These are phyloP conservation scores for Colletotrichum salicis DNA, from an alignment of 2,329 filamentous ascomycete species.

Conservation along the genomic window DNA sequence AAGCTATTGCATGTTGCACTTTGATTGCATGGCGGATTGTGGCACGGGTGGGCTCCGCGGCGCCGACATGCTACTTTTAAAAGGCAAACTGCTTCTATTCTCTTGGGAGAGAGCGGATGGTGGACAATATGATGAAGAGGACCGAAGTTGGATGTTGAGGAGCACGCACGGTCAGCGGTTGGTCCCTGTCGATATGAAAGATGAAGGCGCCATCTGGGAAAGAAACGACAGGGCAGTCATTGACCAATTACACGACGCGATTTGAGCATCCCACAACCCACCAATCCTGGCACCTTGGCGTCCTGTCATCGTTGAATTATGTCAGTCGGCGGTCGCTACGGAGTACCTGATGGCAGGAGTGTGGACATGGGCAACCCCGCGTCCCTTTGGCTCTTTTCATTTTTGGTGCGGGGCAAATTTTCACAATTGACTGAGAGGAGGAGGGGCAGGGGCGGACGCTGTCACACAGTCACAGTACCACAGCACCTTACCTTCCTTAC, in stretches of 20 bases:
- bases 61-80: background rate
- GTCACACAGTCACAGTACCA: background rate
- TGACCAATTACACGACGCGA: background rate
- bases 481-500: no score
- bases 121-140: background rate
- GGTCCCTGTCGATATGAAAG: background rate
- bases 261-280: background rate
- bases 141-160: background rate
- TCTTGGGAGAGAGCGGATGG: background rate
- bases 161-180: background rate
- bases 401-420: conserved; percentile 10
- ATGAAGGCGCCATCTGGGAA: background rate
- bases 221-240: background rate
- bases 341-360: background rate
- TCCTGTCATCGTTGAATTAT: conserved; percentile 7
- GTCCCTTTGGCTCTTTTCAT: background rate
- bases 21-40: background rate
- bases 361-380: conserved; percentile 16
- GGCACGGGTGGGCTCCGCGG: background rate
- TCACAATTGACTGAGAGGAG: background rate
- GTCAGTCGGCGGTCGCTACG: background rate
- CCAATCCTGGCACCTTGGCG: conserved; percentile 5
- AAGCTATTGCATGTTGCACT: background rate
- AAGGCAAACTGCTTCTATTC: background rate
- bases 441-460: background rate